Evolutionary conservation across 140 eudicot species (phyloP).

Genomic region (Bidens hawaiensis): DNA sequence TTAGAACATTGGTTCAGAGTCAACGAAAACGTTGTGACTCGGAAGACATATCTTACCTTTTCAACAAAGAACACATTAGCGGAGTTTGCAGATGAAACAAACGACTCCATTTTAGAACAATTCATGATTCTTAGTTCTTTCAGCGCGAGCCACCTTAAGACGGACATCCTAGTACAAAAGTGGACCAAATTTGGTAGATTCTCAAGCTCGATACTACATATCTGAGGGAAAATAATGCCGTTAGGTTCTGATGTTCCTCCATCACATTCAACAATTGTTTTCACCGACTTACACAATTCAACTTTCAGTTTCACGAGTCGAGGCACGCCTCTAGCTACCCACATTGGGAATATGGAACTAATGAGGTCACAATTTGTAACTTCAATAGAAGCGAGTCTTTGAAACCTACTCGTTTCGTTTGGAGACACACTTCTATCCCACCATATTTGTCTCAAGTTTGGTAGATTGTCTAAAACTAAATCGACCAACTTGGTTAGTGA

Average conservation of each 20-base stretch:
- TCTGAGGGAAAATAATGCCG: slow-evolving; percentile 30
- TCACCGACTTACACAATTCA: slow-evolving; percentile 26
- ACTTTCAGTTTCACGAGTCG: slow-evolving; percentile 35
- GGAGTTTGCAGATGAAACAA: slow-evolving; percentile 27
- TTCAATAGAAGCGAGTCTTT: slow-evolving; percentile 24
- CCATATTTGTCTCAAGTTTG: slow-evolving; percentile 41
- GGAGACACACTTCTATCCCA: slow-evolving; percentile 24
- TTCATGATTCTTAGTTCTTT: slow-evolving; percentile 30
- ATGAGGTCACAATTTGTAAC: slow-evolving; percentile 32
- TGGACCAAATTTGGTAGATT: slow-evolving; percentile 34
- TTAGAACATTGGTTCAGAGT: background rate
- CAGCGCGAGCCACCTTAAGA: slow-evolving; percentile 31
- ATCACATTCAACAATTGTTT: slow-evolving; percentile 24
- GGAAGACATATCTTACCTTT: slow-evolving; percentile 26
- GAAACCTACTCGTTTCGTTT: slow-evolving; percentile 25
- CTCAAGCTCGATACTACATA: slow-evolving; percentile 34
- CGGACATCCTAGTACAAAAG: slow-evolving; percentile 21
- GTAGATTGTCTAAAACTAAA: slow-evolving; percentile 28
- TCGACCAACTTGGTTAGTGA: slow-evolving; percentile 33
- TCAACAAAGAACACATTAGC: slow-evolving; percentile 22
- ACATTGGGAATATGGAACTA: slow-evolving; percentile 28
- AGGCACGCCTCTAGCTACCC: slow-evolving; percentile 32
- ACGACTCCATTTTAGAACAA: slow-evolving; percentile 31
- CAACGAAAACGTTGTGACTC: slow-evolving; percentile 4
- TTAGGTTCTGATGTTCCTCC: slow-evolving; percentile 1